Evolutionary conservation across 1,139 yeast species (phyloP).

Genomic region (Debaryomyces singareniensis): DNA sequence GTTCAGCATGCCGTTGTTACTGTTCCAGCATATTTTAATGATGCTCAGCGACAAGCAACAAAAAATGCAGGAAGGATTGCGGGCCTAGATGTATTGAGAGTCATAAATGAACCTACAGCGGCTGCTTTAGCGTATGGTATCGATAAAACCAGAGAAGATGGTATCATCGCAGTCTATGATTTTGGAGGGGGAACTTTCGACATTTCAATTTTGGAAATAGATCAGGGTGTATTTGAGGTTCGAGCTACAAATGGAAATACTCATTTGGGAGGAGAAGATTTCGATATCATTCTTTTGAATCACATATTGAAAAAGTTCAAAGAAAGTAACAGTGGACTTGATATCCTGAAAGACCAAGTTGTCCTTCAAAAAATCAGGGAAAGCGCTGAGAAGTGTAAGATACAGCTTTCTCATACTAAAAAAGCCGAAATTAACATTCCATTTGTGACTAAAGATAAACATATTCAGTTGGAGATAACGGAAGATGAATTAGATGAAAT

Average conservation of each 20-base stretch:
- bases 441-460: slow-evolving; percentile 47
- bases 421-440: slow-evolving; percentile 58
- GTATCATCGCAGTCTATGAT: slow-evolving; percentile 70
- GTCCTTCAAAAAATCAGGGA: slow-evolving; percentile 67
- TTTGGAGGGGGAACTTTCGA: slow-evolving; percentile 85
- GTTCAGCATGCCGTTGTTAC: slow-evolving; percentile 80
- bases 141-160: slow-evolving; percentile 47
- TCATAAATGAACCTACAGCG: slow-evolving; percentile 76
- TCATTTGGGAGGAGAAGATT: slow-evolving; percentile 80
- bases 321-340: slow-evolving; percentile 33
- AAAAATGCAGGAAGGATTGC: slow-evolving; percentile 63
- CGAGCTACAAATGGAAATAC: slow-evolving; percentile 82
- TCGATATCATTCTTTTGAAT: slow-evolving; percentile 56
- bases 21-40: slow-evolving; percentile 77
- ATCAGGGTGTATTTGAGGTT: slow-evolving; percentile 77
- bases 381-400: slow-evolving; percentile 67
- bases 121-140: slow-evolving; percentile 79
- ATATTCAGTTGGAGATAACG: slow-evolving; percentile 45
- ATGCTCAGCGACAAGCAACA: slow-evolving; percentile 74
- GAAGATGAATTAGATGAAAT: slow-evolving; percentile 60
- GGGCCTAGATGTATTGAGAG: slow-evolving; percentile 62
- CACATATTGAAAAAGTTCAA: slow-evolving; percentile 47
- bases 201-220: slow-evolving; percentile 71
- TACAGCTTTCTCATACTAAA: slow-evolving; percentile 58
- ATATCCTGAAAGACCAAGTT: slow-evolving; percentile 34